phyloP scores from a whole-genome alignment of 1,139 yeast genomes.

The Saccharomyces pastorianus region DNA sequence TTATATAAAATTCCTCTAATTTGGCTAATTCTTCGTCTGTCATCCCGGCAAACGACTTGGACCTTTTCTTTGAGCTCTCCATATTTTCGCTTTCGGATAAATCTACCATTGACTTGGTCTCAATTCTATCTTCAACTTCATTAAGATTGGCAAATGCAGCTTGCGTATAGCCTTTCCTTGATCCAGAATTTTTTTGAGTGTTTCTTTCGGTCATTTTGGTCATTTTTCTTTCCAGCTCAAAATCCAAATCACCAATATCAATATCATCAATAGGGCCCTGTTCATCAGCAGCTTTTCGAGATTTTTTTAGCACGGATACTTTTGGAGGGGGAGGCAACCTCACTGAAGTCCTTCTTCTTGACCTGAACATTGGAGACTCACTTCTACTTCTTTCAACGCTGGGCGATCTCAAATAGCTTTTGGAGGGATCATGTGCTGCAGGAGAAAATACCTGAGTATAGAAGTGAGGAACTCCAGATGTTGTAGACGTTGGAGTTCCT shows the following conservation, averaged over 20 bases:
- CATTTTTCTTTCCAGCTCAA: constrained; percentile 16
- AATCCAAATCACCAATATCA: constrained; percentile 20
- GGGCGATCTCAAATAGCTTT: neutral
- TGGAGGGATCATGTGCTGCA: neutral
- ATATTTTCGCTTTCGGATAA: constrained; percentile 4
- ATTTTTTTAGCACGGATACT: constrained; percentile 26
- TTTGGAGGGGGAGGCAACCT: constrained; percentile 34
- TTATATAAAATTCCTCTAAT: constrained; percentile 47
- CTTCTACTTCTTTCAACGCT: constrained; percentile 8
- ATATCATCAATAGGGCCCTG: constrained; percentile 15
- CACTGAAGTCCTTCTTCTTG: neutral
- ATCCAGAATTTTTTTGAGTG: constrained; percentile 28
- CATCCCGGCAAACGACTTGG: constrained; percentile 54
- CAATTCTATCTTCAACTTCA: constrained; percentile 28
- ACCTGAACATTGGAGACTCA: constrained; percentile 6
- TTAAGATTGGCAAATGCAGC: constrained; percentile 28
- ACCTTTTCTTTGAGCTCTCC: constrained; percentile 7
- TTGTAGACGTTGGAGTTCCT: neutral
- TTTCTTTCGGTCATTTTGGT: constrained; percentile 20
- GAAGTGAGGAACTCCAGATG: neutral
- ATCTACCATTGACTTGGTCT: constrained; percentile 6
- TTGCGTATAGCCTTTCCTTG: constrained; percentile 26
- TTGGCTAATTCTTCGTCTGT: constrained; percentile 55
- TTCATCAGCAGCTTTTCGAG: constrained; percentile 10
- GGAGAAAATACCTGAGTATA: neutral